Evolutionary conservation across 768 basidiomycete genomes (phyloP), one percentile per base, ranked within the genome.

Genomic region (Rhodotorula paludigena): DNA sequence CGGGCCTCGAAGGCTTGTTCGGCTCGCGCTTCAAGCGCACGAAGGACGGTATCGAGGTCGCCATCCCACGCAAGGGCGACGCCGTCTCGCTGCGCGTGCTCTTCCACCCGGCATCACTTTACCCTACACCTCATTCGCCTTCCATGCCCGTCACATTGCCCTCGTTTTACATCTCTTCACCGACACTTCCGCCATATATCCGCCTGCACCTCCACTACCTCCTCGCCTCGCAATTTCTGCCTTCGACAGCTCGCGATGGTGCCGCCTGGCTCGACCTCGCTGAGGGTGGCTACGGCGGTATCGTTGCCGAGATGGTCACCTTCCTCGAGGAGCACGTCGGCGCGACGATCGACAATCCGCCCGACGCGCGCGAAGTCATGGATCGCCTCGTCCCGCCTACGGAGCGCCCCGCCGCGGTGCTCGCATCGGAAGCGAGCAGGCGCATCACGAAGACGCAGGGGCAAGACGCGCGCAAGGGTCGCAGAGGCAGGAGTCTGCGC

Each of bases 131-230:
- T 0, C 45, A 62, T 6, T 35, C 30, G 11, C 9, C 54, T 3
- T 11, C 60, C 65, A 82, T 70, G 14, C 71, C 78, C 74, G 77
- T 73, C 15, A 80, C 75, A 30, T 83, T 85, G 63, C 84, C 86
- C 0, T 85, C 89, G 0, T 84, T 92, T 79, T 94, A 87, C 76
- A 76, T 94, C 60, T 83, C 86, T 2, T 90, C 89, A 1, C 75
- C 79, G 1, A 82, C 84, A 2, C 81, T 87, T 8, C 84, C 92
- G 0, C 83, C 90, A 2, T 94, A 94, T 77, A 80, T 93, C 62
- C 86, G 90, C 30, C 83, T 94, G 8, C 86, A 93, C 75, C 82
- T 96, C n/a, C 82, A 90, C 41, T 83, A 86, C 8, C 80, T 80
- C 33, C 80, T 92, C 28, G 80, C 92, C n/a, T 60, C 76, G 10